Evolutionary conservation across 139 green algal genomes (phyloP).

Genomic region (Gonium pectorale): DNA sequence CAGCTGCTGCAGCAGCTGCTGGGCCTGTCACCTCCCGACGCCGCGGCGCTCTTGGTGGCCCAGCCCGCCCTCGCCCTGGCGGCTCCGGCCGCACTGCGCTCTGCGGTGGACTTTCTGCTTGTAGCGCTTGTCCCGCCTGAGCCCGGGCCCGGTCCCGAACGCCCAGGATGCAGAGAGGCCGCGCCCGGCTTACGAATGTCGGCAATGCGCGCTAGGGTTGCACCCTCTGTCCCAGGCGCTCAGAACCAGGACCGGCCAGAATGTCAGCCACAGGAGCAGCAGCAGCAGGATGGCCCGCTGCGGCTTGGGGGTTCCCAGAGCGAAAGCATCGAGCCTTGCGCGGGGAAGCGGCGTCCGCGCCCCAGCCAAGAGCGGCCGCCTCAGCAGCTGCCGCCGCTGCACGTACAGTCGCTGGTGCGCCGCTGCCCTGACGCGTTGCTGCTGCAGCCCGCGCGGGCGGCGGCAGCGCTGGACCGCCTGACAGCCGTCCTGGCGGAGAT

Average conservation of each 20-base stretch:
- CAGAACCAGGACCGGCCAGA: too few species aligned
- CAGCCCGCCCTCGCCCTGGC: slow-evolving; percentile 23
- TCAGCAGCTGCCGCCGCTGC: background rate
- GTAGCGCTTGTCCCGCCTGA: too few species aligned
- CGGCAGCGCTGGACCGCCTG: background rate
- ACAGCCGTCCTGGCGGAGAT: background rate
- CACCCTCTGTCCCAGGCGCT: too few species aligned
- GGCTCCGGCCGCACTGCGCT: background rate
- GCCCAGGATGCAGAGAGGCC: too few species aligned
- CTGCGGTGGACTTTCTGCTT: slow-evolving; percentile 4
- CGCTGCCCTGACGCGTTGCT: slow-evolving; percentile 1
- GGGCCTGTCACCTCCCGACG: background rate
- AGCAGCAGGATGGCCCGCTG: too few species aligned
- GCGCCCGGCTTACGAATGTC: too few species aligned
- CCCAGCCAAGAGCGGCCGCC: slow-evolving; percentile 1
- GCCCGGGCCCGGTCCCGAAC: too few species aligned
- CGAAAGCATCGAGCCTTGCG: too few species aligned
- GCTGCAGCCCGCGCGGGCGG: background rate
- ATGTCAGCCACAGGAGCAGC: too few species aligned
- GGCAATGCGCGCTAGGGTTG: too few species aligned
- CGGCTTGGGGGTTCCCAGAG: too few species aligned
- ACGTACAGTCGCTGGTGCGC: background rate
- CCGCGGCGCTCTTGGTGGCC: background rate
- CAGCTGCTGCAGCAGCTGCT: slow-evolving; percentile 24
- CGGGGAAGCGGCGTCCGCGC: too few species aligned